phyloP scores from a whole-genome alignment of 495 filamentous ascomycete species.

The Thozetella sp. region DNA sequence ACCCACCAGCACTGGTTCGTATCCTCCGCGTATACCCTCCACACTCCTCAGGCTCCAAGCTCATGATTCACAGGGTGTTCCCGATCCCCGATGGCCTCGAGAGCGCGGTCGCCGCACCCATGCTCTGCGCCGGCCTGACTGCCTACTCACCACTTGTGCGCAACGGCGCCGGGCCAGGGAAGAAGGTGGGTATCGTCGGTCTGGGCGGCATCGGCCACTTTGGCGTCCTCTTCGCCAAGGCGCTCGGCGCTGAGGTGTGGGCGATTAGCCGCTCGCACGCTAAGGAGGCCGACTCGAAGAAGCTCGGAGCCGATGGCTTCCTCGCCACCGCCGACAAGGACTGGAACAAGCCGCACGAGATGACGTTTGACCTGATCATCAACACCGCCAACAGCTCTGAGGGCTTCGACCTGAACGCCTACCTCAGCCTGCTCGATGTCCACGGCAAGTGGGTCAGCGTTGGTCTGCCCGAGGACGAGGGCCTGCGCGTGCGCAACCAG shows the following conservation, averaged over 20 bases:
- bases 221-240: conserved; percentile 70
- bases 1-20: conserved; percentile 56
- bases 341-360: conserved; percentile 59
- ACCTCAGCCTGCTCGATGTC: conserved; percentile 79
- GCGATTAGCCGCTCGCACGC: conserved; percentile 68
- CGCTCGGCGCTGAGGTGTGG: conserved; percentile 70
- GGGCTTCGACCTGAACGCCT: conserved; percentile 62
- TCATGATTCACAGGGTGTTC: conserved; percentile 55
- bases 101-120: conserved; percentile 72
- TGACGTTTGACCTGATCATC: conserved; percentile 63
- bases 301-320: conserved; percentile 76
- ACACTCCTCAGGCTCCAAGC: not conserved
- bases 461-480: conserved; percentile 80
- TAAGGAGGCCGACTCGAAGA: conserved; percentile 69
- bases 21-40: not conserved
- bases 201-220: conserved; percentile 76
- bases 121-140: conserved; percentile 89
- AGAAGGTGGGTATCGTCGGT: conserved; percentile 77
- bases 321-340: conserved; percentile 66
- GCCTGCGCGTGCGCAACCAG: conserved; percentile 74
- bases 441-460: conserved; percentile 83
- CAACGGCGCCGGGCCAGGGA: conserved; percentile 74
- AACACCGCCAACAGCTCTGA: conserved; percentile 57
- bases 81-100: conserved; percentile 77
- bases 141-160: conserved; percentile 77